Evolutionary conservation across 2,329 filamentous ascomycete genomes (phyloP), one percentile per base, ranked within the genome.

Genomic region (Calycina herbarum): DNA sequence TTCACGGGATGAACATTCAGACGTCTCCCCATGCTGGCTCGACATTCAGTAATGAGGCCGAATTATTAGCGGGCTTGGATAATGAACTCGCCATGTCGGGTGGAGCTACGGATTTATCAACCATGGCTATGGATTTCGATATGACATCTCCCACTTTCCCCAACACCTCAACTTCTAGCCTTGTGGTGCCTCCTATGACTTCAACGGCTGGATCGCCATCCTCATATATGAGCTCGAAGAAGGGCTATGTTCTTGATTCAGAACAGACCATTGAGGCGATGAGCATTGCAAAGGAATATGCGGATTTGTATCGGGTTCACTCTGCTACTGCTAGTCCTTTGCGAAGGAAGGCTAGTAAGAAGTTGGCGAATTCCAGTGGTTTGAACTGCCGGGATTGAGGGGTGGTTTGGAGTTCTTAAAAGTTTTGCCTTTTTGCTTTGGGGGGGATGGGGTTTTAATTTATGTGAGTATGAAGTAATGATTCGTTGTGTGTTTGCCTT

Each of bases 1-100:
- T 73, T 48, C 65, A 71, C 31, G 71, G 67, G 0, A 64, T 73
- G 2, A 35, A 57, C 10, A 62, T 57, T 1, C 33, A 29, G 10
- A 17, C 27, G 5, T 35, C 24, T 33, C 3, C 20, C 13, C n/a
- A 40, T 7, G 31, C 51, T 35, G 11, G 48, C 7, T 58, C 29
- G 5, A 38, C 57, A 20, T 57, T 57, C 66, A 57, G 4, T 62
- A 61, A 57, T n/a, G 69, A 73, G 24, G 71, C 68, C 31, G 62
- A 66, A 1, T 57, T 73, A 3, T 60, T 73, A 0, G 69, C 70
- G 2, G 67, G 65, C 8, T 69, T 73, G 24, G 68, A 71, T 35
- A 33, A 69, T 5, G 71, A 73, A 38, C 54, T 71, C 13, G 54
- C 40, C 0, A 45, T 48, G 33, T 29, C 27, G 5, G 31, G 48